Conservation (phyloP, 371 early-diverging fungal species). For the Haplosporangium sp. region DNA sequence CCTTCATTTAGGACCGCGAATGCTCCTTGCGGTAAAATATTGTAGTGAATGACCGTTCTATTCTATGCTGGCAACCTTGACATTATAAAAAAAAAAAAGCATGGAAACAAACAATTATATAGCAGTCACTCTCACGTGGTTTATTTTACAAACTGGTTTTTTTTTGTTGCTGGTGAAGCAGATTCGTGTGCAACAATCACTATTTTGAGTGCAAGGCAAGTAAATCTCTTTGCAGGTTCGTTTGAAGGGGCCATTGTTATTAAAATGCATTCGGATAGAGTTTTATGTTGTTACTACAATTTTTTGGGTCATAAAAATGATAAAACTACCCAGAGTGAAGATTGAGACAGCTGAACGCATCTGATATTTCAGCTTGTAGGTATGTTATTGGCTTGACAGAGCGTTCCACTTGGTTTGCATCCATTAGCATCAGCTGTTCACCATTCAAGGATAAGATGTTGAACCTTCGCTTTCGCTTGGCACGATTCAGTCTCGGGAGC, state of each 20-base stretch:
- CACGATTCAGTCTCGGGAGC: too few relatives aligned
- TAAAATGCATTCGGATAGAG: too few relatives aligned
- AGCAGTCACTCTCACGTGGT: not conserved
- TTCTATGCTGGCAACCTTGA: not conserved
- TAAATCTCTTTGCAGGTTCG: not conserved
- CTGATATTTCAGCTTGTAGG: too few relatives aligned
- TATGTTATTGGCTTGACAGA: too few relatives aligned
- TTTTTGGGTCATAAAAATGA: not conserved
- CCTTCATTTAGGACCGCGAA: constrained; percentile 9
- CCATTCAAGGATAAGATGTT: too few relatives aligned
- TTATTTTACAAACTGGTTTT: not conserved
- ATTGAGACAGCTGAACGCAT: too few relatives aligned
- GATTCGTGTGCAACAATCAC: not conserved
- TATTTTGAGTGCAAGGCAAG: not conserved
- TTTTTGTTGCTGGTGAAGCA: not conserved
- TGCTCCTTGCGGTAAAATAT: not conserved
- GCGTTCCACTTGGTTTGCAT: too few relatives aligned
- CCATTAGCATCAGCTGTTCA: too few relatives aligned
- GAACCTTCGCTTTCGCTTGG: too few relatives aligned
- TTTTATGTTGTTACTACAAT: not conserved
- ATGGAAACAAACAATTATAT: not conserved
- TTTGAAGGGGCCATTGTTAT: not conserved
- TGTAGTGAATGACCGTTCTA: constrained; percentile 2
- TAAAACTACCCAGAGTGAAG: too few relatives aligned
- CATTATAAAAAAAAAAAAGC: not conserved